Evolutionary conservation across 441 rosid species (phyloP).

Genomic region (Jatropha multifida): DNA sequence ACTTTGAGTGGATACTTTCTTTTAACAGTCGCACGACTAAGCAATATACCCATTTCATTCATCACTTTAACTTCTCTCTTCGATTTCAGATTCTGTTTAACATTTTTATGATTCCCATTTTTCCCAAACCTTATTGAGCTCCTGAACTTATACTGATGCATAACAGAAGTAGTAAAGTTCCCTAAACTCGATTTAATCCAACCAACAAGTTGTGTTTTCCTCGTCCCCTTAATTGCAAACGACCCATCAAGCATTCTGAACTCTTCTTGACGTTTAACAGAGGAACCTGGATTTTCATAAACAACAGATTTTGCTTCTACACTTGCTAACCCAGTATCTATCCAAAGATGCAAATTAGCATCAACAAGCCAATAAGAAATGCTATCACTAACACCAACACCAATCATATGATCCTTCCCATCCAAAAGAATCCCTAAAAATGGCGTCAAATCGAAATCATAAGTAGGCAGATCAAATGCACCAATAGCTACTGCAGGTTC

Average conservation of each 20-base stretch:
- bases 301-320: constrained; percentile 44
- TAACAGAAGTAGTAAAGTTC: constrained; percentile 53
- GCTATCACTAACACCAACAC: constrained; percentile 51
- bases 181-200: constrained; percentile 72
- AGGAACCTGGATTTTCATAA: constrained; percentile 34
- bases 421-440: constrained; percentile 63
- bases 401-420: constrained; percentile 54
- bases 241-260: constrained; percentile 62
- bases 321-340: constrained; percentile 37
- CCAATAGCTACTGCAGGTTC: constrained; percentile 74
- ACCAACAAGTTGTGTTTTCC: constrained; percentile 46
- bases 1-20: constrained; percentile 56
- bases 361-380: constrained; percentile 82
- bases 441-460: constrained; percentile 72
- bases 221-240: constrained; percentile 48
- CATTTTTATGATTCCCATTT: constrained; percentile 51
- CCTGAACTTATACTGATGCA: constrained; percentile 36
- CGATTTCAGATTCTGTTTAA: constrained; percentile 45
- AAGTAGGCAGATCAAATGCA: constrained; percentile 69
- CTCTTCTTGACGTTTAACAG: constrained; percentile 30
- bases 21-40: constrained; percentile 22
- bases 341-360: constrained; percentile 83
- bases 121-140: constrained; percentile 39
- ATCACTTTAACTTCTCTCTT: constrained; percentile 37
- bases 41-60: constrained; percentile 33